Percentiles rank a stretch among this genome's conserved stretches.
phyloP scores from a whole-genome alignment of 2,329 filamentous ascomycete species.

The Aspergillus quadricinctus region DNA sequence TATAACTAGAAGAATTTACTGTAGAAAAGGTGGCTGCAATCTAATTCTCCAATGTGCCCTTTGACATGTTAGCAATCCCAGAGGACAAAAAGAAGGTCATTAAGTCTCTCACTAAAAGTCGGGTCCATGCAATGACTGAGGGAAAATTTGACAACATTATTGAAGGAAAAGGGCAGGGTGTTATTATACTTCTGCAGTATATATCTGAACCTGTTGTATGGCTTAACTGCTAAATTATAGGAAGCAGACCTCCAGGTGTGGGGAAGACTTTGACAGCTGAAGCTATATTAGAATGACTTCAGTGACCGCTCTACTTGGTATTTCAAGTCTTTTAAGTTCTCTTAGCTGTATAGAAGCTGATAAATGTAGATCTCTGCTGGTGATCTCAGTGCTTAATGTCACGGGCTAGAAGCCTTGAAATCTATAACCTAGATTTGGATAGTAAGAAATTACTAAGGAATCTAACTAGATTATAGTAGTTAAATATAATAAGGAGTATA shows the following conservation, averaged over 20 bases:
- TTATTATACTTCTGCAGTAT: conserved; percentile 5
- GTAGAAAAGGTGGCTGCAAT: not conserved
- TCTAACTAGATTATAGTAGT: too few species aligned
- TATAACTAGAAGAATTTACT: not conserved
- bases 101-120: not conserved
- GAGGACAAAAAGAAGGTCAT: not conserved
- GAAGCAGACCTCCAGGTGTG: conserved; percentile 47
- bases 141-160: not conserved
- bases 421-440: too few species aligned
- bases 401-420: too few species aligned
- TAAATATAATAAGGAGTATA: too few species aligned
- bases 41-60: not conserved
- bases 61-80: not conserved
- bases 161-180: not conserved
- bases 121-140: not conserved
- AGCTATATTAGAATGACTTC: conserved; percentile 50
- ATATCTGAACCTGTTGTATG: not conserved
- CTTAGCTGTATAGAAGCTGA: not conserved
- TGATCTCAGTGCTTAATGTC: conserved; percentile 3
- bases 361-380: not conserved
- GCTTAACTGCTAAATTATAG: not conserved
- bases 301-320: conserved; percentile 50
- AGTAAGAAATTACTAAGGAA: too few species aligned
- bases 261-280: conserved; percentile 57
- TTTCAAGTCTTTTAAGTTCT: not conserved